Conservation (phyloP, 441 rosid species). For the Arabidopsis lyrata region DNA sequence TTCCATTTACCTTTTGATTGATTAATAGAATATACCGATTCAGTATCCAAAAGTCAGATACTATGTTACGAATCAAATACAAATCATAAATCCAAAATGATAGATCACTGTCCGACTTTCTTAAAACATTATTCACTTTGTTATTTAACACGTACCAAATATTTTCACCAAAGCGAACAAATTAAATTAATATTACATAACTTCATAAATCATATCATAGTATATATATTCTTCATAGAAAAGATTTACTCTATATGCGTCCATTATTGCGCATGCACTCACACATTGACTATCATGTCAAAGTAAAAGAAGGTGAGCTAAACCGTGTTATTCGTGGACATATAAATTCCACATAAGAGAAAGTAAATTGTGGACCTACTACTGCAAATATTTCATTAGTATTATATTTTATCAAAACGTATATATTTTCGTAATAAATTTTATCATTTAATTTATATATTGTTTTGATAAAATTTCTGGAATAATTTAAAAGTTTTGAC, state of each 20-base stretch:
- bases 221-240: background rate
- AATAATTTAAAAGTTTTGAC: background rate
- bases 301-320: slow-evolving; percentile 26
- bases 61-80: background rate
- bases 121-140: background rate
- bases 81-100: background rate
- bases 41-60: background rate
- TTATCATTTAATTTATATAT: background rate
- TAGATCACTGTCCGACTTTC: background rate
- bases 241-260: background rate
- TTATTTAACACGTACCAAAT: background rate
- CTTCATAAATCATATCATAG: background rate
- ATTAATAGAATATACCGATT: background rate
- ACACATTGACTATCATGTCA: slow-evolving; percentile 15
- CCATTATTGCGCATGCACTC: background rate
- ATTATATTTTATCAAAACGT: background rate
- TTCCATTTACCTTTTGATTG: background rate
- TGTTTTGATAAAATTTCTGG: background rate
- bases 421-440: background rate
- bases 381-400: background rate
- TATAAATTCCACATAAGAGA: slow-evolving; percentile 12
- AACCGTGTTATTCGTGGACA: slow-evolving; percentile 3
- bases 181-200: background rate
- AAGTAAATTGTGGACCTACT: background rate
- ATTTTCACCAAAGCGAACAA: background rate